Conservation (phyloP, 164 flowering plant genomes). For the Nymphaea thermarum region DNA sequence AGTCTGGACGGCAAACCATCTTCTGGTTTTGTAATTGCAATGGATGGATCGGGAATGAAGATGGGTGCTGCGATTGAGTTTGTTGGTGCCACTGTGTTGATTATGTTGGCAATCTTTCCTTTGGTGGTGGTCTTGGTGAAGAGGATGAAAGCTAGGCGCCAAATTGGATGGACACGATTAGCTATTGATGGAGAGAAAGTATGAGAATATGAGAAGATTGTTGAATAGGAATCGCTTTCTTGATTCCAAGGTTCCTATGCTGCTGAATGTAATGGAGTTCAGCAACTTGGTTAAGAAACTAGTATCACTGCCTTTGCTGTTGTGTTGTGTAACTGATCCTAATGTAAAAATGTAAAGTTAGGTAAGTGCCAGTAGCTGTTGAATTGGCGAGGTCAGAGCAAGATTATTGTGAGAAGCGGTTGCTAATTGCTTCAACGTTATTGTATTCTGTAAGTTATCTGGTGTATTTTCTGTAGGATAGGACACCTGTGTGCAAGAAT, state of each 20-base stretch:
- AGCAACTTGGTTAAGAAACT: background rate
- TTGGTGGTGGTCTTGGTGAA: background rate
- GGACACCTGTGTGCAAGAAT: too few relatives aligned
- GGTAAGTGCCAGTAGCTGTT: background rate
- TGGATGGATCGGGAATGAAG: background rate
- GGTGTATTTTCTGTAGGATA: too few relatives aligned
- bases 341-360: background rate
- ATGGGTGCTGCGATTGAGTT: background rate
- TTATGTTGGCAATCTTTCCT: background rate
- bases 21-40: background rate
- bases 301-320: background rate
- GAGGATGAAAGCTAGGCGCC: background rate
- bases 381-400: background rate
- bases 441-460: too few relatives aligned
- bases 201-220: background rate
- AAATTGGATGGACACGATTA: constrained; percentile 1
- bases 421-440: too few relatives aligned
- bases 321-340: too few relatives aligned
- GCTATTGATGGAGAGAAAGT: background rate
- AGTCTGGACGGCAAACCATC: background rate
- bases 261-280: background rate
- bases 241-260: background rate
- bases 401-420: too few relatives aligned
- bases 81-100: background rate
- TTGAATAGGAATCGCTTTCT: background rate